These are phyloP conservation scores for Nicotiana knightiana DNA, from an alignment of 257 asterid genomes.

Conservation along the genomic window DNA sequence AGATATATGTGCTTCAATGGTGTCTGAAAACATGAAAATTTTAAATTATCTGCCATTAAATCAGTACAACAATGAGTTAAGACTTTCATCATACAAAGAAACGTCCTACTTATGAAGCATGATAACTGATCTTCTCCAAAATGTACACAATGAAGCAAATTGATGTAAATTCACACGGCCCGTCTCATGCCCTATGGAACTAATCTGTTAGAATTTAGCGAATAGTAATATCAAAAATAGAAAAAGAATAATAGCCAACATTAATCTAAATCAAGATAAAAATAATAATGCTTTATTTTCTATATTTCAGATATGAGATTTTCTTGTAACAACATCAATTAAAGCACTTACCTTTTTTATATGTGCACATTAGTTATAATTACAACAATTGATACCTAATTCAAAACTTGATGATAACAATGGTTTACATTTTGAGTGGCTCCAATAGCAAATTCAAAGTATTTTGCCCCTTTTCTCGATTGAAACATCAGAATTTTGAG, in stretches of 20 bases:
- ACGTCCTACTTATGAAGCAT: background rate
- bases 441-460: background rate
- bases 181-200: background rate
- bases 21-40: background rate
- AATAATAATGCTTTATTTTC: too few relatives aligned
- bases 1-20: background rate
- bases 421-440: background rate
- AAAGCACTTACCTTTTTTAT: too few relatives aligned
- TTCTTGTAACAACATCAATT: too few relatives aligned
- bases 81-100: background rate
- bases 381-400: too few relatives aligned
- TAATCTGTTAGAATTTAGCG: background rate
- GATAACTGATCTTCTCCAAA: background rate
- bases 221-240: background rate
- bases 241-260: background rate
- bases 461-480: background rate
- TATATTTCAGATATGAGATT: too few relatives aligned
- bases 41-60: too few relatives aligned
- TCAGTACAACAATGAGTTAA: too few relatives aligned
- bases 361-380: too few relatives aligned
- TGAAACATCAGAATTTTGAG: background rate
- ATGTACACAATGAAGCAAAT: background rate
- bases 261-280: background rate
- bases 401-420: too few relatives aligned
- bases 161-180: background rate